These are phyloP conservation scores for Xylariaceae sp. DNA, from an alignment of 2,329 filamentous ascomycete species.

Conservation along the genomic window DNA sequence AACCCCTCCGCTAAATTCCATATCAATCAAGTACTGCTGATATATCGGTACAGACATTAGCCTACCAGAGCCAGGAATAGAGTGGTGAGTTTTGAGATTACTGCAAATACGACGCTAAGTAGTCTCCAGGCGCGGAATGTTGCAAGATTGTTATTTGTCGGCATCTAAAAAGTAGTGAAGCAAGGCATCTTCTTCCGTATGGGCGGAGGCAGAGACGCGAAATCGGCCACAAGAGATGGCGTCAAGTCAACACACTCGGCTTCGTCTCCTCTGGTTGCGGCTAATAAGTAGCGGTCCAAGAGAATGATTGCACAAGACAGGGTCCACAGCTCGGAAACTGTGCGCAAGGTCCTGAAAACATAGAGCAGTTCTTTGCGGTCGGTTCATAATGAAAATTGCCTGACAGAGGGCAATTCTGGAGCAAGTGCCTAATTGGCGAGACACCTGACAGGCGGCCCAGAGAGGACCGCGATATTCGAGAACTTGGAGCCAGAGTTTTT, in stretches of 20 bases:
- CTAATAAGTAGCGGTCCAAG: conserved; percentile 4
- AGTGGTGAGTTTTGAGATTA: conserved; percentile 1
- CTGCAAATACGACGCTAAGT: conserved; percentile 1
- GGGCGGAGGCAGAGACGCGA: background rate
- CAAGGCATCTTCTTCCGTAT: conserved; percentile 1
- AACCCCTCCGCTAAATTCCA: no score
- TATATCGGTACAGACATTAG: background rate
- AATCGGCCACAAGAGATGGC: background rate
- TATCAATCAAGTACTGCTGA: background rate
- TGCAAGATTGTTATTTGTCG: conserved; percentile 1
- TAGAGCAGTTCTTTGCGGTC: conserved; percentile 7
- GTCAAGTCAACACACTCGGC: conserved; percentile 1
- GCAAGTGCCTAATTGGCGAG: conserved; percentile 2
- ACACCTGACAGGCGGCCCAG: conserved; percentile 5
- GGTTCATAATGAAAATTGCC: conserved; percentile 6
- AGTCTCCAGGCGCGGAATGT: background rate
- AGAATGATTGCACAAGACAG: conserved; percentile 7
- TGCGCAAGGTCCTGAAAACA: conserved; percentile 3
- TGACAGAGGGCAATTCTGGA: conserved; percentile 2
- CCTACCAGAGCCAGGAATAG: conserved; percentile 1
- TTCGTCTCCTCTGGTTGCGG: conserved; percentile 1
- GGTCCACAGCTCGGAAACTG: conserved; percentile 3
- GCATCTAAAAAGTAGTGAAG: background rate
- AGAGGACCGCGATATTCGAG: conserved; percentile 2
- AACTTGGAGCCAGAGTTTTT: conserved; percentile 4